Evolutionary conservation across 2,329 filamentous ascomycete genomes (phyloP), one percentile per base, ranked within the genome.

Genomic region (Bipolaris bicolor): DNA sequence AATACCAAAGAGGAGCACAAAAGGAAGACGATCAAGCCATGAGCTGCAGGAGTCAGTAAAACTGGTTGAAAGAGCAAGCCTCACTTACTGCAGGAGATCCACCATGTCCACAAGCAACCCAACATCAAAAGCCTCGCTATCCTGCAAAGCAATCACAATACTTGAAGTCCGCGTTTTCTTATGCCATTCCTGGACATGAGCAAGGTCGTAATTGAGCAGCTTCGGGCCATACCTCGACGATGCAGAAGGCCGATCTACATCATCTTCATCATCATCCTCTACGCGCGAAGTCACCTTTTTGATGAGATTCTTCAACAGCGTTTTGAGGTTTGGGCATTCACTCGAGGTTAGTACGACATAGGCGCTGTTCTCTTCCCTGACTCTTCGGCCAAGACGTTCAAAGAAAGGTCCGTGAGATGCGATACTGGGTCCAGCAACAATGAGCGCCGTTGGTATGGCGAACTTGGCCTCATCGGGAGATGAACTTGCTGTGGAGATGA

Each of bases 61-160:
- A 5, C 6, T 7, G 20, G 9, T 20, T 20, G 1, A n/a, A 2
- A 26, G 20, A 31, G 15, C 18, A 3, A 13, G 13, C 45, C 5
- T 18, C 20, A 76, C 82, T 47, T 80, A 90, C 88, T 85, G 84
- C 58, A 94, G 82, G 5, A 93, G 81, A 36, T 83, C 81, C 44
- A 94, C 83, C 34, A 92, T 71, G 56, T 94, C 90, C 1, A 87
- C 87, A 11, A 96, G 78, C n/a, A 95, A 76, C 29, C 79, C 79
- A 45, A 86, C 86, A 65, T 93, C 90, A 69, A 95, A 93, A 0
- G 88, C 90, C 76, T 95, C 91, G 61, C 90, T 92, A 69, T 95
- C 91, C 72, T 92, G 88, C 57, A 95, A 87, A 0, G 89, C 86
- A 47, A 96, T 80, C 49, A 91, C 83, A 9, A 94, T 83, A 64